Percentiles rank a stretch among this genome's conserved stretches.
Conservation (phyloP, 164 flowering plant species). For the Taxillus chinensis region DNA sequence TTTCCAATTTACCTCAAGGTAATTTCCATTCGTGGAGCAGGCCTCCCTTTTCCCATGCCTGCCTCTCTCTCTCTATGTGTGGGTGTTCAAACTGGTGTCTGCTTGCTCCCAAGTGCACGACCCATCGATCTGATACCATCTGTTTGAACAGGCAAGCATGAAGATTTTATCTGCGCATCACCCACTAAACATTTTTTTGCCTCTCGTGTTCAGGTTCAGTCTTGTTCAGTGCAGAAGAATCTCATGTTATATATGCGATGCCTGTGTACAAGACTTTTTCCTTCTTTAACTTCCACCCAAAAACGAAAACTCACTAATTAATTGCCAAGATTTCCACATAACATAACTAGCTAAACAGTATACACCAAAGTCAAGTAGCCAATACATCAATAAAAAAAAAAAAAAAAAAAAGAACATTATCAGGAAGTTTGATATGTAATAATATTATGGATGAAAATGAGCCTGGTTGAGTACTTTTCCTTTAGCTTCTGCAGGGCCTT, state of each 20-base stretch:
- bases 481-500: too few relatives aligned
- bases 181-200: conserved; percentile 20
- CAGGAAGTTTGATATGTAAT: too few relatives aligned
- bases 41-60: background rate
- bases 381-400: too few relatives aligned
- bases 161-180: conserved; percentile 23
- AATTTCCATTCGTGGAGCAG: background rate
- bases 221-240: conserved; percentile 33
- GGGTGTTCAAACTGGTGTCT: conserved; percentile 8
- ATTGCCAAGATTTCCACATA: too few relatives aligned
- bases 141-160: conserved; percentile 40
- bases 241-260: conserved; percentile 24
- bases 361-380: too few relatives aligned
- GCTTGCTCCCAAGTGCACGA: background rate
- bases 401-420: too few relatives aligned
- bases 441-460: too few relatives aligned
- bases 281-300: conserved; percentile 8
- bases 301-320: background rate
- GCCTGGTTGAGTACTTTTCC: too few relatives aligned
- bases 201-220: conserved; percentile 45
- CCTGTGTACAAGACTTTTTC: conserved; percentile 45
- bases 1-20: conserved; percentile 92
- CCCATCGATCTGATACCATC: conserved; percentile 18
- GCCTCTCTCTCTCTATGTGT: background rate
- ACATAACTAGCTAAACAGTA: too few relatives aligned